These are phyloP conservation scores for Botrytis squamosa DNA, from an alignment of 2,329 filamentous ascomycete genomes.

Conservation along the genomic window DNA sequence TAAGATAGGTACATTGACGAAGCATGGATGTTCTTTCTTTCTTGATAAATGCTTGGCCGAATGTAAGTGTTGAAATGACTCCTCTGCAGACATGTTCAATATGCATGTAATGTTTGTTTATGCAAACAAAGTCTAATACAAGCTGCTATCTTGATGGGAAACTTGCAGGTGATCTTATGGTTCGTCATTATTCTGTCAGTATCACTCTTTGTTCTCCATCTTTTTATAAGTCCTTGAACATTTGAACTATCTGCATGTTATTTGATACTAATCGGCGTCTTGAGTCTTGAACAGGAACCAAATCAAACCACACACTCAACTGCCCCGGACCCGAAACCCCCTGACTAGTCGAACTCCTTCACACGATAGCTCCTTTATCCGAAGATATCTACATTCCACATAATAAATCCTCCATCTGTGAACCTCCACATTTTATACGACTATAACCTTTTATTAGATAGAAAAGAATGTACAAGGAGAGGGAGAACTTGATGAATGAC, in stretches of 20 bases:
- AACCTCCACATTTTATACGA: accelerated
- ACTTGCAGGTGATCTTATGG: neutral
- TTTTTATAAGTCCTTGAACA: neutral
- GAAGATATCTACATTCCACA: neutral
- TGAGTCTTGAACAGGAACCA: neutral
- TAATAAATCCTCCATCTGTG: accelerated
- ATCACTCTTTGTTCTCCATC: neutral
- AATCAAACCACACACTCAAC: neutral
- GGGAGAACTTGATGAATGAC: no score
- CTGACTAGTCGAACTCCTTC: neutral
- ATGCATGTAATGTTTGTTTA: neutral
- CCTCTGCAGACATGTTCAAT: no score
- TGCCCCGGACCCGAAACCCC: neutral
- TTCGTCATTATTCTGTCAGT: neutral
- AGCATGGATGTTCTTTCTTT: no score
- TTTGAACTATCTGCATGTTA: neutral
- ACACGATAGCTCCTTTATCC: neutral
- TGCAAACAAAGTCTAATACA: neutral
- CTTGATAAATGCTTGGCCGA: accelerated
- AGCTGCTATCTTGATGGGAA: neutral
- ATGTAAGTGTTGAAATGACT: no score
- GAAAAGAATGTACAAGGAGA: neutral
- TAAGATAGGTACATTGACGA: no score
- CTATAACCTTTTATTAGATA: neutral
- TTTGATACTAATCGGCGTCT: neutral